Conservation (phyloP, 2,329 filamentous ascomycete genomes). For the Paramyrothecium roridum region DNA sequence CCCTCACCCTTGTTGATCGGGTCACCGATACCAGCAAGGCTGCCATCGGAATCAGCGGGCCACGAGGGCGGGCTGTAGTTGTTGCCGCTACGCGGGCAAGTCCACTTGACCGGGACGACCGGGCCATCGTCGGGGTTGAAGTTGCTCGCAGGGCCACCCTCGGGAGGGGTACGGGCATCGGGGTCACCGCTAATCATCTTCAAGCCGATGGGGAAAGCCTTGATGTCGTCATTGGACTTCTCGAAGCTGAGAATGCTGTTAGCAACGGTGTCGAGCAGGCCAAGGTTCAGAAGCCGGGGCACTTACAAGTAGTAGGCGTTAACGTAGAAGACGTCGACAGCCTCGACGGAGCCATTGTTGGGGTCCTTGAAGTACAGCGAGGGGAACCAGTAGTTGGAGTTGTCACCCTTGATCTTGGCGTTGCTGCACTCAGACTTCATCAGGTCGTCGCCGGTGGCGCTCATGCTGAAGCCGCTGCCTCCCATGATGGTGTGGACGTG, state of each 20-base stretch:
- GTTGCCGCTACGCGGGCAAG: conserved; percentile 53
- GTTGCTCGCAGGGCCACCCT: conserved; percentile 38
- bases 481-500: conserved; percentile 73
- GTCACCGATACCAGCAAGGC: conserved; percentile 51
- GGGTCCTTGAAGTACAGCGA: conserved; percentile 65
- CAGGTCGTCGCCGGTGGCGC: conserved; percentile 59
- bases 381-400: conserved; percentile 77
- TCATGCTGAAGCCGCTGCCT: conserved; percentile 63
- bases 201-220: conserved; percentile 67
- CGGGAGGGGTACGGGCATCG: conserved; percentile 54
- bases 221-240: conserved; percentile 60
- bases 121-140: conserved; percentile 49
- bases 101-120: conserved; percentile 55
- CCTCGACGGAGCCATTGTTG: conserved; percentile 59
- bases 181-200: conserved; percentile 69
- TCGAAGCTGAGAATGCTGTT: conserved; percentile 45
- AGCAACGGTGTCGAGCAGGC: neutral
- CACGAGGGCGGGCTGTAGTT: conserved; percentile 48
- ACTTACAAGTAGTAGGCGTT: conserved; percentile 72
- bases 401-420: conserved; percentile 64
- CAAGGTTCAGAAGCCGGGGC: neutral
- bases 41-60: conserved; percentile 51
- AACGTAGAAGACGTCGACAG: conserved; percentile 69
- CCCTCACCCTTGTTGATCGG: conserved; percentile 53
- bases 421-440: conserved; percentile 65